Evolutionary conservation across 179 eudicot genomes (phyloP).

Genomic region (Actinidia polygama): DNA sequence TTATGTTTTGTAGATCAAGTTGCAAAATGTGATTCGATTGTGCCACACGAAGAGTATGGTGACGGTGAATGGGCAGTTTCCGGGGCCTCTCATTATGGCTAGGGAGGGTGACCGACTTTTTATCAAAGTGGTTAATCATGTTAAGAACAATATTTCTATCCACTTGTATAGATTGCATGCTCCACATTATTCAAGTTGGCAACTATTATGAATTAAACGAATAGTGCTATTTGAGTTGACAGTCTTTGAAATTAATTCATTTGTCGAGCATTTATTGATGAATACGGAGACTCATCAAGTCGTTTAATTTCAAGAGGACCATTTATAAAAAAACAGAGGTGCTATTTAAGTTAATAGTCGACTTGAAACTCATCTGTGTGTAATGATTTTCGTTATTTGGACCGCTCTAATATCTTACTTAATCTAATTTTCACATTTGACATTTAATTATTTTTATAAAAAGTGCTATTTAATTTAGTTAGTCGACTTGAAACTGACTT

Average conservation of each 20-base stretch:
- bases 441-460: too few species aligned
- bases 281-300: not conserved
- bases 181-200: constrained; percentile 4
- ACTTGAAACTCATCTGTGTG: too few species aligned
- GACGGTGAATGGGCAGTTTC: constrained; percentile 56
- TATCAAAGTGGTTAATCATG: constrained; percentile 51
- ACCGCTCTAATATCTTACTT: too few species aligned
- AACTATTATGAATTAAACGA: not conserved
- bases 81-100: constrained; percentile 59
- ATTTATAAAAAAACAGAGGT: too few species aligned
- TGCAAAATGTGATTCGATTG: constrained; percentile 55
- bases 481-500: too few species aligned
- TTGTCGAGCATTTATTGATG: not conserved
- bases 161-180: constrained; percentile 45
- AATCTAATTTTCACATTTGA: too few species aligned
- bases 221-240: not conserved
- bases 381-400: too few species aligned
- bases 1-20: constrained; percentile 31
- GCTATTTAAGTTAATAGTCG: too few species aligned
- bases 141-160: constrained; percentile 47
- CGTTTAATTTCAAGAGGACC: too few species aligned
- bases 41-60: constrained; percentile 66
- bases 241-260: not conserved
- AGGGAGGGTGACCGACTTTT: constrained; percentile 60
- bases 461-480: too few species aligned